Base-by-base conservation (phyloP, 2,329 filamentous ascomycete genomes). In the Colletotrichum sojae region DNA sequence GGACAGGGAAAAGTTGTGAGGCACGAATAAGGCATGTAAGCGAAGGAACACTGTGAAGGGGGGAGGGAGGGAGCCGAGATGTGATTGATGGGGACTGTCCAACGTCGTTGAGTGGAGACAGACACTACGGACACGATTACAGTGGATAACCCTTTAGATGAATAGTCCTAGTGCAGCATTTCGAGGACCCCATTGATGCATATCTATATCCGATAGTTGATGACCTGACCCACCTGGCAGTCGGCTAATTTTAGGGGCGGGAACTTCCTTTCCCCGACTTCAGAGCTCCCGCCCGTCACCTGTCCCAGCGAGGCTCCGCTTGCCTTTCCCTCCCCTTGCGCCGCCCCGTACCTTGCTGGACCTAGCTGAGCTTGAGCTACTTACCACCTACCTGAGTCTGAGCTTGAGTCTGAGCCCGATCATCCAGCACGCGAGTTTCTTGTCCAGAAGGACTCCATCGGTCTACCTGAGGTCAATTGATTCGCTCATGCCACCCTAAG, bases 201-300 rank as follows among this genome's bases (percentile, higher is more conserved):
- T 54, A 62, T 46, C 31, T 36, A 36, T 36, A 36, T 8, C 31
- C 31, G 31, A 36, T 36, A 36, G 31, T 36, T 36, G 27, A 31
- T 31, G 27, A 9, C 31, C 39, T 20, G 49, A 31, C 20, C 20
- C n/a, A n/a, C 52, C 27, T 31, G 49, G 27, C 54, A 62, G 55
- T 55, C 55, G 61, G 61, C 63, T 60, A 69, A 66, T 54, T 55
- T 67, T 61, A 69, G 62, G 45, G 67, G 62, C 67, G 67, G 67
- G 55, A 67, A 69, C 67, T 69, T 69, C 62, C 67, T 66, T 69
- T 67, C 67, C 67, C 62, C 67, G 62, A 69, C 54, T 51, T 57
- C 49, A 56, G 52, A 65, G 65, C 54, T 68, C 66, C 51, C 25
- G 20, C 51, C 46, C 9, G 39, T n/a, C 22, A 25, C 22, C 22